Evolutionary conservation across 768 basidiomycete genomes (phyloP), one percentile per base, ranked within the genome.

Genomic region (Solioccasus polychromus): DNA sequence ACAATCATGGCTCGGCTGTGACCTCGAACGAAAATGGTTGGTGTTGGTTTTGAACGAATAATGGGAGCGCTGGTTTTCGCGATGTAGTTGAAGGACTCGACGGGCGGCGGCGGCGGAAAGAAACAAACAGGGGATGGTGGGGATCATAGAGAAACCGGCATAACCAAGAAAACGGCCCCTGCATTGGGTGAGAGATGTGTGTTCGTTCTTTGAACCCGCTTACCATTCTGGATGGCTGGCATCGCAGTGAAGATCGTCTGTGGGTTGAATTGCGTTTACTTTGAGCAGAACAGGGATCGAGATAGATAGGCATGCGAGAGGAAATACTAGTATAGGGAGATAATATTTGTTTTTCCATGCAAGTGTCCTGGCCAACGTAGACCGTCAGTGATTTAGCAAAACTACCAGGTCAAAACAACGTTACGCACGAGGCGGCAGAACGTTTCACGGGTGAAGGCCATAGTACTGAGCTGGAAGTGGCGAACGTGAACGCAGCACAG

Each of bases 101-200:
- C 35, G 37, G 6, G 53, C 53, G 3, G 65, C 48, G 15, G 28
- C 23, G 45, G 42, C 51, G 4, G 80, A 79, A 11, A 82, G 59
- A 49, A 72, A 64, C 31, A 81, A 60, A 37, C 75, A 76, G 3
- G 83, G 83, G 14, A 82, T 58, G 3, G 72, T 64, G 9, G 79
- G 59, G 34, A 78, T 43, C 45, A 82, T 68, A 0, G 82, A 74
- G 7, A 73, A 57, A 7, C 82, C 84, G 11, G 82, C 76, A 53
- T 83, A 85, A 30, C 78, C 76, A n/a, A 82, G 52, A 44, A 85
- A 73, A 35, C 83, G 78, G 24, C 78, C 71, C 84, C 84, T 85
- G 43, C 2, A 36, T 44, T 38, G 8, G 37, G 35, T 38, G 24
- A 54, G 30, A 41, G 17, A 26, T 20, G 38, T 4, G 47, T 35